Evolutionary conservation across 2,329 filamentous ascomycete species (phyloP).

Genomic region (Capronia epimyces): DNA sequence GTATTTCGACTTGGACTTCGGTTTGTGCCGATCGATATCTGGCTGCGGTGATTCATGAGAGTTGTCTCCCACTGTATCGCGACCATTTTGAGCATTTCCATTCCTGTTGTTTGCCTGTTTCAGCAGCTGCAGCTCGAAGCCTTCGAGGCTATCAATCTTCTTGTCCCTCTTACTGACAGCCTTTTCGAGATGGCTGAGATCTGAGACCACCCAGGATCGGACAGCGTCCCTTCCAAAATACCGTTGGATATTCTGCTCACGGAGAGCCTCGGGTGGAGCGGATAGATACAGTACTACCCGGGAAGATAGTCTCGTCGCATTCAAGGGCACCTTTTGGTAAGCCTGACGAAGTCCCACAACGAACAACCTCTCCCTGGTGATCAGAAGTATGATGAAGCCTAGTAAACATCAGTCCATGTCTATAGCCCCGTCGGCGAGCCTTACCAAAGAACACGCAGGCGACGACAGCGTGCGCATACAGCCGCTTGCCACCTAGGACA

Average conservation of each 20-base stretch:
- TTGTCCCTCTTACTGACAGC: constrained; percentile 74
- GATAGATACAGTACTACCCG: constrained; percentile 83
- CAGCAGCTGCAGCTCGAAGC: constrained; percentile 81
- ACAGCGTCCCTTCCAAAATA: constrained; percentile 74
- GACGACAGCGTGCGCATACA: constrained; percentile 74
- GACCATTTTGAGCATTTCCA: constrained; percentile 2
- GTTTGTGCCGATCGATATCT: constrained; percentile 43
- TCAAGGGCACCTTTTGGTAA: constrained; percentile 77
- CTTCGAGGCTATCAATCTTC: constrained; percentile 71
- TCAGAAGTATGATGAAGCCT: constrained; percentile 73
- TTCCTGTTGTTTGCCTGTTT: constrained; percentile 58
- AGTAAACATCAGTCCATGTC: not conserved
- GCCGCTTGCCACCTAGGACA: constrained; percentile 55
- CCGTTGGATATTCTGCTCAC: constrained; percentile 66
- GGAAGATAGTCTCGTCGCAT: constrained; percentile 77
- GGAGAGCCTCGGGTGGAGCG: constrained; percentile 70
- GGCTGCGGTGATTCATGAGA: not conserved
- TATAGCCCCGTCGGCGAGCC: constrained; percentile 16
- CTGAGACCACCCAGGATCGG: constrained; percentile 74
- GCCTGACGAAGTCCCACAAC: constrained; percentile 89
- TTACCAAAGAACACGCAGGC: constrained; percentile 72
- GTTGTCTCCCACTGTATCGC: not conserved
- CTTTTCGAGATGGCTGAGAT: constrained; percentile 70
- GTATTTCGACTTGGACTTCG: constrained; percentile 63
- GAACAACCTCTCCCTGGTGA: constrained; percentile 82